Conservation (phyloP, 176 grass and related monocot species). For the Oryza punctata region DNA sequence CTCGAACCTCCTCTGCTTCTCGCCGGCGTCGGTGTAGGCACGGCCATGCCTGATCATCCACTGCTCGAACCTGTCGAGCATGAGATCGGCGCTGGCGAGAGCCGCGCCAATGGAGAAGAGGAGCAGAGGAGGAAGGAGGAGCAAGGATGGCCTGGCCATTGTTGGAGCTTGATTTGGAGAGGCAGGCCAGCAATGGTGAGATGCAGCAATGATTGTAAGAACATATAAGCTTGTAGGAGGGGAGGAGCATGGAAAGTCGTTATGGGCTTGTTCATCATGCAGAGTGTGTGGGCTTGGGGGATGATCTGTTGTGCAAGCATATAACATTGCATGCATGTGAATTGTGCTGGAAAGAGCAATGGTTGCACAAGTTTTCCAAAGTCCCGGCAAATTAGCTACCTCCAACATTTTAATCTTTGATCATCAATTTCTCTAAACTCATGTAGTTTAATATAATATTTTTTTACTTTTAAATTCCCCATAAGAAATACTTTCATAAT, state of each 20-base stretch:
- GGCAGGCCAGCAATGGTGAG: constrained; percentile 5
- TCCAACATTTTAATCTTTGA: neutral
- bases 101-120: neutral
- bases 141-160: constrained; percentile 6
- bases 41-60: constrained; percentile 63
- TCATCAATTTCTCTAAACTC: too few species aligned
- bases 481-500: too few species aligned
- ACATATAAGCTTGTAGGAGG: neutral
- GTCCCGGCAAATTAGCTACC: neutral
- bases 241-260: neutral
- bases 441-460: too few species aligned
- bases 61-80: constrained; percentile 47
- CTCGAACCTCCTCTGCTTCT: constrained; percentile 58
- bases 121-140: neutral
- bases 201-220: neutral
- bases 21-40: constrained; percentile 29
- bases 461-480: too few species aligned
- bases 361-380: constrained; percentile 13
- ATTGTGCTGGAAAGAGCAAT: constrained; percentile 32
- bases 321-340: constrained; percentile 36
- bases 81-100: neutral
- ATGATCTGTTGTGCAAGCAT: constrained; percentile 44
- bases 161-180: constrained; percentile 13
- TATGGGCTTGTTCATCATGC: constrained; percentile 43
- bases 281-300: constrained; percentile 22